phyloP scores from a whole-genome alignment of 805 yeast genomes.

The Monosporozyma siamensis region DNA sequence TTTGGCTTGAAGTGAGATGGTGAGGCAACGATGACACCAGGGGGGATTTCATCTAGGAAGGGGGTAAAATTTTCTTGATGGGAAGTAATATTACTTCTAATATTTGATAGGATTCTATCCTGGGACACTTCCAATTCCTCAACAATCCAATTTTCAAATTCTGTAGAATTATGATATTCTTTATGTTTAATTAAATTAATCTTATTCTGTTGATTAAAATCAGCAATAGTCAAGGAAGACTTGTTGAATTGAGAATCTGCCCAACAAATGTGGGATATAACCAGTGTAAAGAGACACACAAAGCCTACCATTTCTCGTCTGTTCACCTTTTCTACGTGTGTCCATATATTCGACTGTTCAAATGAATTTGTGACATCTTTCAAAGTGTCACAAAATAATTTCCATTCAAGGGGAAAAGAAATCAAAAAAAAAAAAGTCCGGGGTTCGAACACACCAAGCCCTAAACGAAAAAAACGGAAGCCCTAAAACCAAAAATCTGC shows the following conservation, averaged over 20 bases:
- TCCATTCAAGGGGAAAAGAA: no score
- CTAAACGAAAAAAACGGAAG: no score
- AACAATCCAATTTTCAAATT: constrained; percentile 32
- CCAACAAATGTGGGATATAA: no score
- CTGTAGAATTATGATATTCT: constrained; percentile 33
- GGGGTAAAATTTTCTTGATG: background rate
- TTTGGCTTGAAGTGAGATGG: constrained; percentile 66
- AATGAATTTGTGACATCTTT: no score
- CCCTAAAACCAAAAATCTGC: no score
- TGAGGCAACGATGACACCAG: constrained; percentile 77
- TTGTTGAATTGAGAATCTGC: background rate
- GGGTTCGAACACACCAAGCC: no score
- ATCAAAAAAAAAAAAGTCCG: no score
- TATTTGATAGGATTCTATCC: constrained; percentile 37
- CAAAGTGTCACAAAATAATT: no score
- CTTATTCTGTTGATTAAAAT: constrained; percentile 27
- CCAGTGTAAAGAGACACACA: no score
- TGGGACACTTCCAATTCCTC: constrained; percentile 36
- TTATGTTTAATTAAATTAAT: constrained; percentile 69
- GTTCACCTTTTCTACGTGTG: no score
- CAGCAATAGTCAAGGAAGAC: background rate
- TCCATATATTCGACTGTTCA: no score
- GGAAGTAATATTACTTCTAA: constrained; percentile 32
- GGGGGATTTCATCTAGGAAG: background rate
- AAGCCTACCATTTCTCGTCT: no score